These are phyloP conservation scores for Dryadomyces sulphureus DNA, from an alignment of 2,329 filamentous ascomycete species.

Conservation along the genomic window DNA sequence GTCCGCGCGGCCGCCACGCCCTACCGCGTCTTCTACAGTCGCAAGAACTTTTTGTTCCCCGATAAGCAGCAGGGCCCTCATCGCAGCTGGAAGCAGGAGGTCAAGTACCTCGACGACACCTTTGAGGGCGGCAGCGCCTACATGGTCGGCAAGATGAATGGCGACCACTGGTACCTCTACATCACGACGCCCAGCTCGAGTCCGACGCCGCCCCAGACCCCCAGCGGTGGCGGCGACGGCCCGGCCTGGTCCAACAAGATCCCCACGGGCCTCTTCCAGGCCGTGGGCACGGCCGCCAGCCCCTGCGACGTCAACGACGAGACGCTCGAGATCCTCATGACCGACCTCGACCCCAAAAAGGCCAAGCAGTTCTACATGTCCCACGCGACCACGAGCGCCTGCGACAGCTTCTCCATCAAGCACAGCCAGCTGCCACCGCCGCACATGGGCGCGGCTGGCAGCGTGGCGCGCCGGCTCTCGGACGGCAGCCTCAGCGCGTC, in stretches of 20 bases:
- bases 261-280: slow-evolving; percentile 29
- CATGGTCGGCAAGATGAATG: slow-evolving; percentile 99
- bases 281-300: slow-evolving; percentile 16
- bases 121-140: slow-evolving; percentile 91
- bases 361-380: slow-evolving; percentile 57
- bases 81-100: slow-evolving; percentile 94
- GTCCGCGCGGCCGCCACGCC: slow-evolving; percentile 68
- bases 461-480: slow-evolving; percentile 42
- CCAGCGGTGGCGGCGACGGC: slow-evolving; percentile 29
- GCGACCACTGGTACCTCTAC: slow-evolving; percentile 98
- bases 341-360: slow-evolving; percentile 52
- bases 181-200: slow-evolving; percentile 73
- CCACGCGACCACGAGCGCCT: slow-evolving; percentile 77
- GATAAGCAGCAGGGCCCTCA: slow-evolving; percentile 89
- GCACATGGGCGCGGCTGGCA: slow-evolving; percentile 32
- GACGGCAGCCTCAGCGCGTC: slow-evolving; percentile 29
- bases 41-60: slow-evolving; percentile 96
- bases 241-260: slow-evolving; percentile 38
- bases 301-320: slow-evolving; percentile 49
- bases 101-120: slow-evolving; percentile 79
- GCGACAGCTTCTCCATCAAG: slow-evolving; percentile 35
- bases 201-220: slow-evolving; percentile 72
- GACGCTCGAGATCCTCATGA: slow-evolving; percentile 63
- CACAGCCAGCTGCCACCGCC: not conserved
- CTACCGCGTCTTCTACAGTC: slow-evolving; percentile 94